These are phyloP conservation scores for Oryza longistaminata DNA, from an alignment of 176 grass and related monocot genomes.

Conservation along the genomic window DNA sequence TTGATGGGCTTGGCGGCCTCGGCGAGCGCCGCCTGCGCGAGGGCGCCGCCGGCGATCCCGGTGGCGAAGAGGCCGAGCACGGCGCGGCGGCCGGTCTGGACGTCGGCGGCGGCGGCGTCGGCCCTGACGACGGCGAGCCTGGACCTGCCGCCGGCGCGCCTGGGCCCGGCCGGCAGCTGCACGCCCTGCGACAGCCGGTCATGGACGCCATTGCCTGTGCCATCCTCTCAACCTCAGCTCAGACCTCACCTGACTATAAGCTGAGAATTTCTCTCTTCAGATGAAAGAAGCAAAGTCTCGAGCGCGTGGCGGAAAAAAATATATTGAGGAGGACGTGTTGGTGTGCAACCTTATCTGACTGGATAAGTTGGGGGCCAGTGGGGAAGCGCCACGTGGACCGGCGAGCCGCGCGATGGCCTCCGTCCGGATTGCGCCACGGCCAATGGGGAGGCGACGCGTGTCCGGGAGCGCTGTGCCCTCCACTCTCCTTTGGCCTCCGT, in stretches of 20 bases:
- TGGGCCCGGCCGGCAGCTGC: conserved; percentile 27
- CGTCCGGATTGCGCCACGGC: conserved; percentile 38
- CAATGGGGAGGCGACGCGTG: conserved; percentile 41
- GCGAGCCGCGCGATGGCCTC: conserved; percentile 28
- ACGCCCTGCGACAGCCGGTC: conserved; percentile 75
- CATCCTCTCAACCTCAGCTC: conserved; percentile 41
- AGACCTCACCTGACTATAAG: too few species aligned
- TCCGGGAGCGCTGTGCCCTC: not conserved
- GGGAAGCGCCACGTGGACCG: conserved; percentile 30
- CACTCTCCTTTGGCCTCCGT: not conserved
- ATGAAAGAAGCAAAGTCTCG: not conserved
- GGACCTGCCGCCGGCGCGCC: conserved; percentile 36
- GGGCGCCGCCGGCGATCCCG: conserved; percentile 48
- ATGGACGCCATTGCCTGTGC: conserved; percentile 96
- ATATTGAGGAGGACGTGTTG: conserved; percentile 43
- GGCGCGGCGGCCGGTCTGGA: conserved; percentile 55
- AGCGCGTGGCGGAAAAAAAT: conserved; percentile 32
- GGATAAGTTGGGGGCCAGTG: conserved; percentile 73
- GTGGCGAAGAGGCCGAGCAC: conserved; percentile 77
- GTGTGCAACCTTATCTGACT: conserved; percentile 58
- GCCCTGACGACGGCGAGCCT: conserved; percentile 43
- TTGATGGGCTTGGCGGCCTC: conserved; percentile 45
- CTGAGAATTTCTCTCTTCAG: too few species aligned
- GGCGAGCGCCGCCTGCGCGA: conserved; percentile 62
- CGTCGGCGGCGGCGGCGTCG: conserved; percentile 42